phyloP scores from a whole-genome alignment of 768 basidiomycete genomes.

The Pisolithus marmoratus region DNA sequence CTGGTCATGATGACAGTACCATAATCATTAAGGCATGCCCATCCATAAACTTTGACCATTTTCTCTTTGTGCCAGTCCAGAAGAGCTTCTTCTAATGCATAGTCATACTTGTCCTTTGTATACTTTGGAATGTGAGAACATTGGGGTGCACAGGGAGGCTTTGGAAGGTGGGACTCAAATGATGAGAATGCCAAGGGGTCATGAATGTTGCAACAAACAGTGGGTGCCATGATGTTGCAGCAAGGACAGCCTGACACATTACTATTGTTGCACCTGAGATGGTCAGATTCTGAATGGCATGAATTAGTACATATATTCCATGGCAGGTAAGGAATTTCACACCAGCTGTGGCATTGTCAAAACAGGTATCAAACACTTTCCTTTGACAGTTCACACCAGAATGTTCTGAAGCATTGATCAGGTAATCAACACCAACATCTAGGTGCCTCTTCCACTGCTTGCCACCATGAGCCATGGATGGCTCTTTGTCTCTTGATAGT shows the following conservation, averaged over 20 bases:
- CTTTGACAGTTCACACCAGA: slow-evolving; percentile 9
- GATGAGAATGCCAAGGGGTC: slow-evolving; percentile 5
- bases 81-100: not conserved
- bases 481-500: not conserved
- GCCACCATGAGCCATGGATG: not conserved
- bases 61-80: slow-evolving; percentile 10
- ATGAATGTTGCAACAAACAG: slow-evolving; percentile 22
- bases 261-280: not conserved
- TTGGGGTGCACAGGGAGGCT: too few relatives aligned
- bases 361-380: slow-evolving; percentile 13
- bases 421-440: slow-evolving; percentile 18
- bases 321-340: not conserved
- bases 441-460: slow-evolving; percentile 7
- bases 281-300: slow-evolving; percentile 3
- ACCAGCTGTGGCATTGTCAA: slow-evolving; percentile 17
- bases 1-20: slow-evolving; percentile 16
- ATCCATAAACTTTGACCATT: slow-evolving; percentile 3
- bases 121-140: not conserved
- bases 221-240: slow-evolving; percentile 6
- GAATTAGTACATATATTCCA: not conserved
- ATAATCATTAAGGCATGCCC: not conserved
- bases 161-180: not conserved
- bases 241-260: slow-evolving; percentile 8
- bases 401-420: slow-evolving; percentile 22
- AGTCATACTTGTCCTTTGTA: not conserved